Evolutionary conservation across 805 yeast genomes (phyloP).

Genomic region (Jamesozyma piceae): DNA sequence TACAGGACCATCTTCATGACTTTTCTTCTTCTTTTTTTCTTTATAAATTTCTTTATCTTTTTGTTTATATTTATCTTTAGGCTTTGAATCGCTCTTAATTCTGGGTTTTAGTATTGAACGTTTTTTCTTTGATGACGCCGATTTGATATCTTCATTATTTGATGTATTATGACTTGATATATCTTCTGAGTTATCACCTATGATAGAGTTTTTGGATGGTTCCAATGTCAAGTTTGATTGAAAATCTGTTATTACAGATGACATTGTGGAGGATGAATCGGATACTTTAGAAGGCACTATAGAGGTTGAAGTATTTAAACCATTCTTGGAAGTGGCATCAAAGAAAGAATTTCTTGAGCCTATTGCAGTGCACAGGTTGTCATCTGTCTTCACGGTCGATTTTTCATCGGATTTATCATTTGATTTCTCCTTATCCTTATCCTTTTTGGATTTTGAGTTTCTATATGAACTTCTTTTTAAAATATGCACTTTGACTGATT

Average conservation of each 20-base stretch:
- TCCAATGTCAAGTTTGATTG: background rate
- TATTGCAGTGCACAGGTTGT: too few species aligned
- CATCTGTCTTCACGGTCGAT: background rate
- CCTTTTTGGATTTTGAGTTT: background rate
- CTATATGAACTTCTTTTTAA: background rate
- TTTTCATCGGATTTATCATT: background rate
- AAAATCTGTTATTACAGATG: background rate
- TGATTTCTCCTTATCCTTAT: background rate
- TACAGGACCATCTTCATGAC: constrained; percentile 8
- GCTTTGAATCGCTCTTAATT: background rate
- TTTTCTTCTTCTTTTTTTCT: background rate
- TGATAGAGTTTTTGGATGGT: background rate
- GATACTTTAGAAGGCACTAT: background rate
- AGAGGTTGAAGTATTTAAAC: background rate
- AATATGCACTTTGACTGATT: background rate
- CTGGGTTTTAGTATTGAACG: background rate
- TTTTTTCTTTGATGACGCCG: background rate
- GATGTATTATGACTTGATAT: background rate
- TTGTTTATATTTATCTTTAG: background rate
- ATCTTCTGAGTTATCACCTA: background rate
- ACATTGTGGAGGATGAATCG: background rate
- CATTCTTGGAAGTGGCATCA: background rate
- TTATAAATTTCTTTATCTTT: background rate
- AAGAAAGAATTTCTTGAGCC: background rate
- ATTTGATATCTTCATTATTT: background rate